phyloP scores from a whole-genome alignment of 768 basidiomycete species.

The Boletus speciosus region DNA sequence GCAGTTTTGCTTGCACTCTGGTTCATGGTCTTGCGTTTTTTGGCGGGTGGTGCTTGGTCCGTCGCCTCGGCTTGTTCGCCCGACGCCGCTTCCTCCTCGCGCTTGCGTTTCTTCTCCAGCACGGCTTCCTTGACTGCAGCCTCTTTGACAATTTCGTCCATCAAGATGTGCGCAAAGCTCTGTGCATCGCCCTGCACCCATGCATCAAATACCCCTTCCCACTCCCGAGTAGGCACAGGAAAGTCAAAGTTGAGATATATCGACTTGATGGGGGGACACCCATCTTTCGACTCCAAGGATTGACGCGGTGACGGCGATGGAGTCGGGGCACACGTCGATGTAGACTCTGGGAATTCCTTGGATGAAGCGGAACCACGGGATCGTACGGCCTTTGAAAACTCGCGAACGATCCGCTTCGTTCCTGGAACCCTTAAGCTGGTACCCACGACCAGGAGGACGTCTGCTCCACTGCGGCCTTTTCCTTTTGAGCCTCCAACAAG shows the following conservation, averaged over 20 bases:
- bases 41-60: conserved; percentile 18
- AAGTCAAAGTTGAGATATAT: conserved; percentile 87
- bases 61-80: conserved; percentile 11
- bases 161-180: conserved; percentile 60
- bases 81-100: conserved; percentile 44
- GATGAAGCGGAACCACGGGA: conserved; percentile 41
- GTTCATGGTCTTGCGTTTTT: conserved; percentile 23
- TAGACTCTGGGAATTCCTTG: conserved; percentile 27
- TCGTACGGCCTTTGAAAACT: conserved; percentile 76
- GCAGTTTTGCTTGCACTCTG: conserved; percentile 10
- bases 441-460: conserved; percentile 84
- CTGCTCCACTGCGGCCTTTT: conserved; percentile 69
- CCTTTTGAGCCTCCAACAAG: conserved; percentile 67
- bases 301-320: conserved; percentile 50
- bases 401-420: conserved; percentile 86
- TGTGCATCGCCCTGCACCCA: conserved; percentile 92
- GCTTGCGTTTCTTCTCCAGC: conserved; percentile 53
- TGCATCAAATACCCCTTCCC: conserved; percentile 87
- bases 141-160: conserved; percentile 56
- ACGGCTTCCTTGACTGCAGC: conserved; percentile 50
- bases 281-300: conserved; percentile 36
- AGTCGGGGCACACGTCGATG: conserved; percentile 33
- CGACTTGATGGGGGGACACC: conserved; percentile 55
- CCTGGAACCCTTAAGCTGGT: conserved; percentile 88
- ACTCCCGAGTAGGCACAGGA: conserved; percentile 78